phyloP scores from a whole-genome alignment of 495 filamentous ascomycete species.

The Hypoxylon lenormandii region DNA sequence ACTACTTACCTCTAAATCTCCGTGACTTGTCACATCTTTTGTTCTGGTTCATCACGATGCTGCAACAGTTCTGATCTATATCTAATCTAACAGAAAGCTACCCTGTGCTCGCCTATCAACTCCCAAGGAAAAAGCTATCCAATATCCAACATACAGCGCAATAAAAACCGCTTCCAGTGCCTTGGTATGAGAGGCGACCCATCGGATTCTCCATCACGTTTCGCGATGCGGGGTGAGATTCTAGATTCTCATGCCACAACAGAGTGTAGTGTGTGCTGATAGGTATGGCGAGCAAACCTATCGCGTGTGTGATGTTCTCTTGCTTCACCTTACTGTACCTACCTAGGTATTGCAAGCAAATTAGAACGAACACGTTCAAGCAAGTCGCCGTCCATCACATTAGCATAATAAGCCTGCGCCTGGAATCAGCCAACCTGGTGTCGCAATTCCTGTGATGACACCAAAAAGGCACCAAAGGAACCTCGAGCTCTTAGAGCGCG shows the following conservation, averaged over 20 bases:
- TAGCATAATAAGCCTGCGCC: slow-evolving; percentile 34
- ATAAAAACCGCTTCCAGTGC: slow-evolving; percentile 26
- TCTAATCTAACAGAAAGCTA: slow-evolving; percentile 29
- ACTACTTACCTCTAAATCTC: slow-evolving; percentile 10
- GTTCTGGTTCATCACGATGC: slow-evolving; percentile 32
- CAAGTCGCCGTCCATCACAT: slow-evolving; percentile 17
- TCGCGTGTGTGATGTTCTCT: slow-evolving; percentile 21
- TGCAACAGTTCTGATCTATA: neutral
- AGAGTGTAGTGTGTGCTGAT: neutral
- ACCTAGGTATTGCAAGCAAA: too few relatives aligned
- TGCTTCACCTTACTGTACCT: slow-evolving; percentile 6
- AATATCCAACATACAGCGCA: neutral
- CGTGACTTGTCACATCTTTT: slow-evolving; percentile 32
- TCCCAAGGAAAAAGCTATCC: too few relatives aligned
- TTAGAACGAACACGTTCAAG: slow-evolving; percentile 24
- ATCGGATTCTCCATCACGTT: slow-evolving; percentile 41
- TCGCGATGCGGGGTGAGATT: slow-evolving; percentile 41
- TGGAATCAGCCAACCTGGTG: slow-evolving; percentile 33
- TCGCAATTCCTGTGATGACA: slow-evolving; percentile 34
- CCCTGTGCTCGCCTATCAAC: slow-evolving; percentile 25
- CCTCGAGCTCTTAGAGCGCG: slow-evolving; percentile 5
- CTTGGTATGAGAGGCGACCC: slow-evolving; percentile 27
- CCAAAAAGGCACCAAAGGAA: slow-evolving; percentile 25
- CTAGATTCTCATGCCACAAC: slow-evolving; percentile 39
- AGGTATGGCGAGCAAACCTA: slow-evolving; percentile 17